Conservation (phyloP, 495 filamentous ascomycete species). For the Penicillium chermesinum region DNA sequence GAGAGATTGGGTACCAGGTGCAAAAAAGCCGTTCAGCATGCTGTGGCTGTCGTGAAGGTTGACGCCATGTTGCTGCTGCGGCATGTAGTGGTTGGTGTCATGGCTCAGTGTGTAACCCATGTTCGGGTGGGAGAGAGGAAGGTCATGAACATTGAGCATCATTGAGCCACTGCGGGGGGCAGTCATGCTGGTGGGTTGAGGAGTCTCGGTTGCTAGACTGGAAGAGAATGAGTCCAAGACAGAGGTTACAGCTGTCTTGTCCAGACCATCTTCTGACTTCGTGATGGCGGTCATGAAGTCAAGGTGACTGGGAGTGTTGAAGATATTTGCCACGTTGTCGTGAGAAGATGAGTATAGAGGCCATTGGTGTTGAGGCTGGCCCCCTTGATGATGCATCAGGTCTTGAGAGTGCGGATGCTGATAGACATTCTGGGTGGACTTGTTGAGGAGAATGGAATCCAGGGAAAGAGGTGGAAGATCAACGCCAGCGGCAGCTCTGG, state of each 20-base stretch:
- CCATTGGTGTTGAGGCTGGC: constrained; percentile 34
- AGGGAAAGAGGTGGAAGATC: constrained; percentile 39
- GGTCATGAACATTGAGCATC: constrained; percentile 40
- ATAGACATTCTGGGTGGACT: constrained; percentile 31
- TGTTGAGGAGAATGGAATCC: constrained; percentile 36
- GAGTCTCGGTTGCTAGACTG: constrained; percentile 30
- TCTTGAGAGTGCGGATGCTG: constrained; percentile 33
- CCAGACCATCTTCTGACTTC: constrained; percentile 34
- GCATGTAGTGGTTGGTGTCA: constrained; percentile 33
- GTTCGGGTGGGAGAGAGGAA: constrained; percentile 32
- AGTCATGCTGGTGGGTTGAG: constrained; percentile 28
- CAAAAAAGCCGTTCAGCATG: constrained; percentile 34
- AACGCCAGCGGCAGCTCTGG: constrained; percentile 29
- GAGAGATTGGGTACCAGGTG: constrained; percentile 28
- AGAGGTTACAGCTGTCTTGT: constrained; percentile 38
- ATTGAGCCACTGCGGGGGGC: constrained; percentile 27
- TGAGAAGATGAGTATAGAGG: constrained; percentile 33
- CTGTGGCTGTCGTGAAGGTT: constrained; percentile 35
- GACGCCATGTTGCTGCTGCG: constrained; percentile 28
- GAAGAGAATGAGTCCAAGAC: constrained; percentile 38
- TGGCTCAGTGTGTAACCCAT: constrained; percentile 32
- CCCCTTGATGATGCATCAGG: constrained; percentile 21
- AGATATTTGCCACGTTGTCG: constrained; percentile 36
- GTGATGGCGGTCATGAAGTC: constrained; percentile 38
- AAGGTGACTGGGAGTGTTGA: constrained; percentile 29